Conservation (phyloP, 352 stramenopile genomes). For the Globisporangium irregulare region DNA sequence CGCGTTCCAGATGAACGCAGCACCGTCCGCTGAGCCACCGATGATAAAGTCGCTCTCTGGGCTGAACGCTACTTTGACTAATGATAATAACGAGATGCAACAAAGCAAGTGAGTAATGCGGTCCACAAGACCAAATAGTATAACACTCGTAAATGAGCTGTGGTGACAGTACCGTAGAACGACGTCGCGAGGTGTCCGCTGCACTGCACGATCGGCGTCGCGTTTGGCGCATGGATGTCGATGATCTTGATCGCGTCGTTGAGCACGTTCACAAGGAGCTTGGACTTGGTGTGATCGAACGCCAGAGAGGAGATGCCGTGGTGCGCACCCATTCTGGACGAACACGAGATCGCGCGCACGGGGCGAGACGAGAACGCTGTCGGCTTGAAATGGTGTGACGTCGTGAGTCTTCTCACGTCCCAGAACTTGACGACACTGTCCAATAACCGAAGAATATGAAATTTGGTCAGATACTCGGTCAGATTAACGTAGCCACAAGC, state of each 20-base stretch:
- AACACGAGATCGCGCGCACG: slow-evolving; percentile 41
- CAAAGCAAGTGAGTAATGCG: too few relatives aligned
- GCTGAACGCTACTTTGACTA: slow-evolving; percentile 56
- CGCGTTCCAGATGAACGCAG: slow-evolving; percentile 61
- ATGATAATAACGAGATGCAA: neutral
- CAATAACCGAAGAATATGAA: neutral
- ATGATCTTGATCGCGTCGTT: slow-evolving; percentile 58
- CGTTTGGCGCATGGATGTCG: slow-evolving; percentile 24
- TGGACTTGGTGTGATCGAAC: slow-evolving; percentile 27
- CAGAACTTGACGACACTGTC: slow-evolving; percentile 61
- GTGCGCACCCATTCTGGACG: slow-evolving; percentile 26
- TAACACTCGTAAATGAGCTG: neutral
- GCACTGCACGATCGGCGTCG: slow-evolving; percentile 34
- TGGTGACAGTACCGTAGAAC: slow-evolving; percentile 52
- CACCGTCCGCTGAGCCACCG: slow-evolving; percentile 45
- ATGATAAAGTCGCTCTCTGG: slow-evolving; percentile 61
- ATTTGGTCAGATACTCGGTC: neutral
- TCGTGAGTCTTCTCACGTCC: slow-evolving; percentile 47
- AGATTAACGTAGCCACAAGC: neutral
- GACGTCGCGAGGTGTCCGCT: slow-evolving; percentile 50
- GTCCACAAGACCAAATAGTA: neutral
- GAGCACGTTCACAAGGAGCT: slow-evolving; percentile 61
- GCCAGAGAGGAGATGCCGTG: slow-evolving; percentile 60
- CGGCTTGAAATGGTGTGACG: slow-evolving; percentile 16
- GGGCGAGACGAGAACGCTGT: slow-evolving; percentile 22